phyloP scores from a whole-genome alignment of 2,329 filamentous ascomycete species.

The Aureobasidium sp. region DNA sequence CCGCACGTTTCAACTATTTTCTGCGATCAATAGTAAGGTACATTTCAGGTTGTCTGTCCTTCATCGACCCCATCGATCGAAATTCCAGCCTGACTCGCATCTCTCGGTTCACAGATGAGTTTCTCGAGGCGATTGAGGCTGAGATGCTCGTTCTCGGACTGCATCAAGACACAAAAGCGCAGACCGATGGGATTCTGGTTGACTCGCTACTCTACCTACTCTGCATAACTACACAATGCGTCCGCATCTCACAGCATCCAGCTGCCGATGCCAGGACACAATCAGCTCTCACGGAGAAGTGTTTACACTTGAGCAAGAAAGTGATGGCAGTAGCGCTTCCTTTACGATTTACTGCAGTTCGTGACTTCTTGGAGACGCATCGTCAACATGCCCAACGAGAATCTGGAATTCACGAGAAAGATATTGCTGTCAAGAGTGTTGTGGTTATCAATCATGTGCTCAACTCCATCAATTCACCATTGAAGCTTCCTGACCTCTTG shows the following conservation, averaged over 20 bases:
- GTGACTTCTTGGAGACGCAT: conserved; percentile 40
- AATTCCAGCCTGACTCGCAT: conserved; percentile 39
- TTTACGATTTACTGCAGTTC: conserved; percentile 28
- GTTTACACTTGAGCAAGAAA: neutral
- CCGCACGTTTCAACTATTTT: conserved; percentile 24
- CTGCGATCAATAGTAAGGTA: conserved; percentile 46
- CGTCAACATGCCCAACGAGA: conserved; percentile 37
- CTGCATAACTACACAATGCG: conserved; percentile 12
- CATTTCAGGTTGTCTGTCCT: conserved; percentile 42
- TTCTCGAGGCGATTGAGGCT: conserved; percentile 24
- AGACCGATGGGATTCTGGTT: neutral
- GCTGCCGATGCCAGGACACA: neutral
- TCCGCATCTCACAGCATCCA: conserved; percentile 1
- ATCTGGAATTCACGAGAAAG: conserved; percentile 41
- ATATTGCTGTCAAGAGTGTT: conserved; percentile 39
- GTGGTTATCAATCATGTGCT: conserved; percentile 43
- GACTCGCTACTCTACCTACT: conserved; percentile 17
- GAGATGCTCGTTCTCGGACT: neutral
- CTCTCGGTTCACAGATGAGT: conserved; percentile 33
- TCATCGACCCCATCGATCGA: conserved; percentile 50
- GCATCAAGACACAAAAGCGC: neutral
- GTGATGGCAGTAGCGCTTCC: conserved; percentile 10
- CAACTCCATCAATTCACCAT: conserved; percentile 2
- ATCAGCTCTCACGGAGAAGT: neutral
- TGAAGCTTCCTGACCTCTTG: conserved; percentile 10